Evolutionary conservation across 805 yeast species (phyloP), one percentile per base, ranked within the genome.

Genomic region (Priceomyces medius): DNA sequence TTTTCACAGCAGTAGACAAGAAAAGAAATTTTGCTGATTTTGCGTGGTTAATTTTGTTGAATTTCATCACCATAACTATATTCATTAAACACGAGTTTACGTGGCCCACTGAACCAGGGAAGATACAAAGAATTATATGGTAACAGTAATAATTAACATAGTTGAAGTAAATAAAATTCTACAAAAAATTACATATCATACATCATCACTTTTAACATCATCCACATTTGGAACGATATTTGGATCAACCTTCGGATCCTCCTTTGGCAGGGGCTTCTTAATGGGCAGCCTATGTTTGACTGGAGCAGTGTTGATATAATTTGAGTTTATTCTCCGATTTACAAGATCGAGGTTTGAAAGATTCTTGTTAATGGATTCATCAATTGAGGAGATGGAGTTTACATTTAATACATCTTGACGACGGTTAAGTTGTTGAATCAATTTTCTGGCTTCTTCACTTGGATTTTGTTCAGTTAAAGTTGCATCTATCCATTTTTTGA

Each of bases 61-160:
- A 87, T 50, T 58, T 72, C 1, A 61, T 68, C 0, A 71, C 86
- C 0, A 66, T 80, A 39, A 45, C 55, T 2, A 61, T 89, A 0
- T 89, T 89, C 53, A 64, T 84, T 21, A 63, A 58, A 3, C 74
- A 77, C 46, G 78, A 86, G 20, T 86, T 90, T 51, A 49, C 58
- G 7, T 89, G 97, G 97, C 65, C 59, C 0, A 71, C 75, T 42
- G 85, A 86, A 51, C 70, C 76, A 0, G 74, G 69, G 0, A 63
- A 60, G 6, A 51, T 68, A 7, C 96, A 89, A 61, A 76, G 97
- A 53, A 87, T 93, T 45, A 89, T 91, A 52, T 93, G 98, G 99
- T 93, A 58, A 26, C n/a, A 10, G 5, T 26, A 26, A 26, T 26
- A 6, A n/a, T 10, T 14, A 26, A 66, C 6, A 18, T 6, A 12